Evolutionary conservation across 208 protist species (phyloP).

Genomic region (Leishmania turanica): DNA sequence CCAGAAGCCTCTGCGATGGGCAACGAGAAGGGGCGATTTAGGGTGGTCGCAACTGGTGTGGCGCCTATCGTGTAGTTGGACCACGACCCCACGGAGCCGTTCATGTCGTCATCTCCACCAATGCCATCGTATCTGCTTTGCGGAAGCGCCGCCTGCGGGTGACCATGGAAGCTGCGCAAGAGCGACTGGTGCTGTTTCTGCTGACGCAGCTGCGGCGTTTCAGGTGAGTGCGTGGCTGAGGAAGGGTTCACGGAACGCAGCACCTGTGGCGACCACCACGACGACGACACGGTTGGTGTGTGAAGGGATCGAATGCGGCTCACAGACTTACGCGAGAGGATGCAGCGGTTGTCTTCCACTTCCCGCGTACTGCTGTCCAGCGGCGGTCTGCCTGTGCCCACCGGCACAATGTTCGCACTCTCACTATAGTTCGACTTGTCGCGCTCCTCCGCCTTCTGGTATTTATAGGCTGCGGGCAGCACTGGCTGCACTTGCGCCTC

Average conservation of each 20-base stretch:
- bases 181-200: neutral
- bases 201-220: neutral
- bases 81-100: slow-evolving; percentile 1
- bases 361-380: neutral
- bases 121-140: neutral
- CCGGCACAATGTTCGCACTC: neutral
- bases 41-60: neutral
- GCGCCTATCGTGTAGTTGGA: neutral
- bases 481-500: slow-evolving; percentile 33
- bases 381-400: neutral
- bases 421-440: neutral
- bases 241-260: neutral
- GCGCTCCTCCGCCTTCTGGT: slow-evolving; percentile 9
- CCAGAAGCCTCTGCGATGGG: neutral
- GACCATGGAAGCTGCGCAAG: neutral
- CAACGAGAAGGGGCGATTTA: neutral
- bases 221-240: neutral
- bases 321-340: slow-evolving; percentile 7
- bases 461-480: slow-evolving; percentile 19
- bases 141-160: neutral
- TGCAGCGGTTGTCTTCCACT: slow-evolving; percentile 7
- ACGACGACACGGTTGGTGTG: neutral
- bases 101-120: neutral
- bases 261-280: slow-evolving; percentile 5
- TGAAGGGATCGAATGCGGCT: slow-evolving; percentile 13